phyloP scores from a whole-genome alignment of 2,329 filamentous ascomycete species.

The Apiospora sp. region DNA sequence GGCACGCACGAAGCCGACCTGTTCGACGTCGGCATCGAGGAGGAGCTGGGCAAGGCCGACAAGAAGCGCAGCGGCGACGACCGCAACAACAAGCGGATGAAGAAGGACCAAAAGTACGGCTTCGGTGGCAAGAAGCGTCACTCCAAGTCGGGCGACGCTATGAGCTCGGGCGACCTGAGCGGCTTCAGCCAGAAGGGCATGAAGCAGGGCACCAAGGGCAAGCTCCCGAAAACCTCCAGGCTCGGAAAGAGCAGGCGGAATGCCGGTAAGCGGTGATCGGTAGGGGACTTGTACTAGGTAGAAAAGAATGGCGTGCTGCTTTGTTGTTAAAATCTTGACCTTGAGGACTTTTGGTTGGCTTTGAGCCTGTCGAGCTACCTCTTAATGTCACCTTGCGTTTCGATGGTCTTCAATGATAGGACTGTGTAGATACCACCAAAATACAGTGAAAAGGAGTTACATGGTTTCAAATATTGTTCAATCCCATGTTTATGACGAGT shows the following conservation, averaged over 20 bases:
- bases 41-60: conserved; percentile 63
- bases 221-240: conserved; percentile 50
- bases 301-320: conserved; percentile 10
- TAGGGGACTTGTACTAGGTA: conserved; percentile 24
- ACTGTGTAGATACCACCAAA: conserved; percentile 25
- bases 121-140: conserved; percentile 96
- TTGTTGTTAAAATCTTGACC: background rate
- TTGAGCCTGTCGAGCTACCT: background rate
- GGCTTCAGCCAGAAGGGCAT: conserved; percentile 86
- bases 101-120: conserved; percentile 94
- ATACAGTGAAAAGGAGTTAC: conserved; percentile 21
- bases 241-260: conserved; percentile 62
- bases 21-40: conserved; percentile 89
- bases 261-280: conserved; percentile 48
- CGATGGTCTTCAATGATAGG: background rate
- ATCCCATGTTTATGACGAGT: background rate
- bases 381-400: conserved; percentile 1
- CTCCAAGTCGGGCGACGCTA: conserved; percentile 87
- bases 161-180: conserved; percentile 80
- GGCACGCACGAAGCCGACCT: conserved; percentile 82
- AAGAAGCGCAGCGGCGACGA: conserved; percentile 46
- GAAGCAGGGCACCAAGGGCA: conserved; percentile 64
- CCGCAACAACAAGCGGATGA: conserved; percentile 78
- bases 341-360: background rate
- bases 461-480: background rate